Evolutionary conservation across 2,329 filamentous ascomycete genomes (phyloP).

Genomic region (Aureobasidium leucospermi): DNA sequence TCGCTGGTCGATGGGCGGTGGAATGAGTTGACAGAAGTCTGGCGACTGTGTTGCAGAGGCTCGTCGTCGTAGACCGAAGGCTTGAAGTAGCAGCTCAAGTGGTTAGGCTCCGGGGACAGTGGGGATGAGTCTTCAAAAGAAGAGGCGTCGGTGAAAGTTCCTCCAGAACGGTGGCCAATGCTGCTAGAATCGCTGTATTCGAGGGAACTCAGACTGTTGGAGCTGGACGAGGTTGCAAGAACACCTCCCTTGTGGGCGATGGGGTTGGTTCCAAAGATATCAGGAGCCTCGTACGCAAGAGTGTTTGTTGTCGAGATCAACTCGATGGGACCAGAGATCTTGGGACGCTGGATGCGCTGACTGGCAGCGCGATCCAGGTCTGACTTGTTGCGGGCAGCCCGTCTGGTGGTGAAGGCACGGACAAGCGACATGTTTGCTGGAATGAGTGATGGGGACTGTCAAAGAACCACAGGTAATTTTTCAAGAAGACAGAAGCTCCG

Average conservation of each 20-base stretch:
- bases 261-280: slow-evolving; percentile 46
- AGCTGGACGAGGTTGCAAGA: slow-evolving; percentile 22
- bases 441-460: not conserved
- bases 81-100: slow-evolving; percentile 52
- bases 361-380: slow-evolving; percentile 44
- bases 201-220: slow-evolving; percentile 50
- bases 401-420: slow-evolving; percentile 66
- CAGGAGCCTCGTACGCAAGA: slow-evolving; percentile 88
- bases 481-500: not conserved
- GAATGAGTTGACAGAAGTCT: slow-evolving; percentile 18
- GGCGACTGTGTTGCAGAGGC: slow-evolving; percentile 2
- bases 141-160: slow-evolving; percentile 62
- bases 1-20: slow-evolving; percentile 32
- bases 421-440: slow-evolving; percentile 49
- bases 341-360: slow-evolving; percentile 48
- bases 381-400: slow-evolving; percentile 41
- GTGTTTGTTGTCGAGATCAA: slow-evolving; percentile 93
- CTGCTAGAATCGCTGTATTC: slow-evolving; percentile 64
- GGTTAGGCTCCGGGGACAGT: slow-evolving; percentile 46
- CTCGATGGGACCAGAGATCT: slow-evolving; percentile 83
- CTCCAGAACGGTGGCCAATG: slow-evolving; percentile 50
- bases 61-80: slow-evolving; percentile 33
- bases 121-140: slow-evolving; percentile 37
- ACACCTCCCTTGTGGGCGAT: slow-evolving; percentile 21
- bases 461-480: not conserved